A percentile compares a stretch with the other conserved stretches of the same genome.
These are phyloP conservation scores for Solanum hybrid DNA, from an alignment of 305 asterid genomes.

Conservation along the genomic window DNA sequence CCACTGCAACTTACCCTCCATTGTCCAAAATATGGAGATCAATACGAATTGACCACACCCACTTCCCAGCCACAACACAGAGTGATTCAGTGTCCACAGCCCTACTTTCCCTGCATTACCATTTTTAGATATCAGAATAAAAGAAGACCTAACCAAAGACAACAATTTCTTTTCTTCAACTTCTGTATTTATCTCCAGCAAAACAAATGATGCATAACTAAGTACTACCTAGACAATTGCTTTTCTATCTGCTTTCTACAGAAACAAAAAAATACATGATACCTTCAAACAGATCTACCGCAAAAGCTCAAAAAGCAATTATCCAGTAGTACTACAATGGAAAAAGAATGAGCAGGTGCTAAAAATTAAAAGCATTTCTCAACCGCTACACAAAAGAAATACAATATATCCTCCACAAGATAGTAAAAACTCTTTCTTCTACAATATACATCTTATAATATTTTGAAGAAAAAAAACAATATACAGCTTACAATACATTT, in stretches of 20 bases:
- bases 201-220: background rate
- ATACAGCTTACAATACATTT: background rate
- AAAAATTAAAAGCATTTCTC: background rate
- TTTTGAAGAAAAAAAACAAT: background rate
- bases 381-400: background rate
- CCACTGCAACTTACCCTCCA: slow-evolving; percentile 56
- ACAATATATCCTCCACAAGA: background rate
- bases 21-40: slow-evolving; percentile 91
- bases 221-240: background rate
- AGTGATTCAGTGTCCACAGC: slow-evolving; percentile 94
- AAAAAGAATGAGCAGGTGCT: background rate
- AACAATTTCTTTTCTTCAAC: background rate
- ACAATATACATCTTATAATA: background rate
- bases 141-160: background rate
- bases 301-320: background rate
- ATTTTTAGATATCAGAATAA: slow-evolving; percentile 13
- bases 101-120: slow-evolving; percentile 75
- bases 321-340: background rate
- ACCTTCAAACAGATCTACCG: background rate
- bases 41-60: slow-evolving; percentile 86
- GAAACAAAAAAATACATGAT: background rate
- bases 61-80: slow-evolving; percentile 85
- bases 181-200: background rate
- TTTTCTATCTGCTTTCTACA: background rate
- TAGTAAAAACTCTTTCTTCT: background rate